Percentiles rank a stretch among this genome's conserved stretches.
These are phyloP conservation scores for Cryoendolithus antarcticus DNA, from an alignment of 2,329 filamentous ascomycete genomes.

Conservation along the genomic window DNA sequence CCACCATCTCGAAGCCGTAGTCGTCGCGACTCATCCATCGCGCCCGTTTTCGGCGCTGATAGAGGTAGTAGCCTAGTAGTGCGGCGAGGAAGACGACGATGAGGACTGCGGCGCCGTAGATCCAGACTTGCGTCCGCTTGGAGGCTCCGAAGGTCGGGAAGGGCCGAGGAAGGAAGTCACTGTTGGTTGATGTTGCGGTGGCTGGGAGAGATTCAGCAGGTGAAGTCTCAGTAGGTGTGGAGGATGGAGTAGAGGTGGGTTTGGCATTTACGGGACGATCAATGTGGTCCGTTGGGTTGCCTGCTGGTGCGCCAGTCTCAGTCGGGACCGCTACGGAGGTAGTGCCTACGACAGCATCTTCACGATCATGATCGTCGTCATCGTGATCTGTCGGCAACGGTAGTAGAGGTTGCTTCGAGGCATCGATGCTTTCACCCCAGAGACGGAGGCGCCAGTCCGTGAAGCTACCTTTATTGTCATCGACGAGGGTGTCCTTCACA, in stretches of 20 bases:
- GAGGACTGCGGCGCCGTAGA: constrained; percentile 73
- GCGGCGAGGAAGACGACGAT: constrained; percentile 75
- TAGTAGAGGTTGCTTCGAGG: constrained; percentile 56
- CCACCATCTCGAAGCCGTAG: constrained; percentile 90
- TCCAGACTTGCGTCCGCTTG: constrained; percentile 82
- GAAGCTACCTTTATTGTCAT: constrained; percentile 66
- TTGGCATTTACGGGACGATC: constrained; percentile 49
- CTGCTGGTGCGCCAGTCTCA: constrained; percentile 32
- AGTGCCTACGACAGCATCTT: constrained; percentile 47
- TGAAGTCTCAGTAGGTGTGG: constrained; percentile 10
- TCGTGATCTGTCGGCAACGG: constrained; percentile 76
- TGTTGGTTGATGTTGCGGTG: constrained; percentile 28
- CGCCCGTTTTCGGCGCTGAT: constrained; percentile 54
- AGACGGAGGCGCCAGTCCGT: constrained; percentile 87
- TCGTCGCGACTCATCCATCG: constrained; percentile 50
- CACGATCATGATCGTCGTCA: constrained; percentile 65
- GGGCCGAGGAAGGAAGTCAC: constrained; percentile 63
- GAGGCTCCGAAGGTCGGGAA: constrained; percentile 85
- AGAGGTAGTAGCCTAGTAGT: constrained; percentile 64
- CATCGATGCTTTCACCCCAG: constrained; percentile 81
- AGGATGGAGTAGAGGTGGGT: constrained; percentile 25
- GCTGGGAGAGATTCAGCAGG: constrained; percentile 16
- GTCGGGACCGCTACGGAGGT: constrained; percentile 40
- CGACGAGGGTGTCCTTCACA: constrained; percentile 71
- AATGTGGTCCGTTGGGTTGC: constrained; percentile 35